These are phyloP conservation scores for Cytidiella melzeri DNA, from an alignment of 768 basidiomycete species.

Conservation along the genomic window DNA sequence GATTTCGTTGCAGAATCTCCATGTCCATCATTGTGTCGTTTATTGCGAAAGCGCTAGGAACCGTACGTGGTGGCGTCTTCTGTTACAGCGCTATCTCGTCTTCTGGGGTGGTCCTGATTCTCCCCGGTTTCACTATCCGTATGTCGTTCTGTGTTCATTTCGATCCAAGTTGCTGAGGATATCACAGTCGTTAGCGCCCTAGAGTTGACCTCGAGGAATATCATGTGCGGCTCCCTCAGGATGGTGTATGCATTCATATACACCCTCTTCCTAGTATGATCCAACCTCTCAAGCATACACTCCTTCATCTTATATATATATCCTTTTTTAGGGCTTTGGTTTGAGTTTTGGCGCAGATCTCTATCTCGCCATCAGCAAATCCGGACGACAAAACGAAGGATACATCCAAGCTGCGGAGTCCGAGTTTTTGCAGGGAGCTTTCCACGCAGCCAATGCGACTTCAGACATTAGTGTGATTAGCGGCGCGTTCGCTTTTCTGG, in stretches of 20 bases:
- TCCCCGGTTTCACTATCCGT: slow-evolving; percentile 84
- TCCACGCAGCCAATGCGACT: slow-evolving; percentile 26
- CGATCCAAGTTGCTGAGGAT: background rate
- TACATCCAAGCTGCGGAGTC: slow-evolving; percentile 24
- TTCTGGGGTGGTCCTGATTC: slow-evolving; percentile 83
- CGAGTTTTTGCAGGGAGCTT: slow-evolving; percentile 44
- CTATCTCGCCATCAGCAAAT: slow-evolving; percentile 63
- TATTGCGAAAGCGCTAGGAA: slow-evolving; percentile 70
- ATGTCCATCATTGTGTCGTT: slow-evolving; percentile 83
- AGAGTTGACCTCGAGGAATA: slow-evolving; percentile 75
- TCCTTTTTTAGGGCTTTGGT: slow-evolving; percentile 70
- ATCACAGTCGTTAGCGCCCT: slow-evolving; percentile 65
- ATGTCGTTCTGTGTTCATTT: slow-evolving; percentile 25
- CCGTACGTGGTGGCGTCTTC: slow-evolving; percentile 67
- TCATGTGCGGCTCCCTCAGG: slow-evolving; percentile 76
- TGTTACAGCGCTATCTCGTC: slow-evolving; percentile 91
- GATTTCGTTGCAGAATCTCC: slow-evolving; percentile 52
- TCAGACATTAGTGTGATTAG: slow-evolving; percentile 16
- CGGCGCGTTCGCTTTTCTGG: slow-evolving; percentile 26
- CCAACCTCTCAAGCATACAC: too few relatives aligned
- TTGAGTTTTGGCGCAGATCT: slow-evolving; percentile 80
- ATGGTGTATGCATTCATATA: slow-evolving; percentile 86
- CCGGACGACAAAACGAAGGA: slow-evolving; percentile 36
- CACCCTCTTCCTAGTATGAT: slow-evolving; percentile 65
- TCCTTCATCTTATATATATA: too few relatives aligned